Conservation (phyloP, 1,284 basidiomycete genomes). For the Ustilago tritici region DNA sequence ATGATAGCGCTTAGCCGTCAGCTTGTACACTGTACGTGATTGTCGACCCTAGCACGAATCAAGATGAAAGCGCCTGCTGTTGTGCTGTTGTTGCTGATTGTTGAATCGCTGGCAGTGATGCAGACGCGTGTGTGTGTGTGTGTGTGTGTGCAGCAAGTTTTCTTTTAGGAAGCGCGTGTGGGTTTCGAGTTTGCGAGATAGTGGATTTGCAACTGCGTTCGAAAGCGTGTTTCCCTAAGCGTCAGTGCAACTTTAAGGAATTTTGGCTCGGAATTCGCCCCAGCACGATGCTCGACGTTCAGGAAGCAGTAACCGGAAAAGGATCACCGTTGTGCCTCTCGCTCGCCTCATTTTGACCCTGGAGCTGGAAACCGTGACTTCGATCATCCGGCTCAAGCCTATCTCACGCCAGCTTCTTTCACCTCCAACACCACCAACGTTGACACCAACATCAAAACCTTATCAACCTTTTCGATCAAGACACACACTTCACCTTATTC, state of each 20-base stretch:
- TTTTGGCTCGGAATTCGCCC: constrained; percentile 17
- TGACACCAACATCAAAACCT: neutral
- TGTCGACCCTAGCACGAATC: constrained; percentile 3
- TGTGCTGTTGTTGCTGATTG: constrained; percentile 1
- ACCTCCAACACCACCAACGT: neutral
- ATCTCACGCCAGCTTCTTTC: neutral
- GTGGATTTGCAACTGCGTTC: constrained; percentile 9
- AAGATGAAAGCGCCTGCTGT: constrained; percentile 2
- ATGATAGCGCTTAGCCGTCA: neutral
- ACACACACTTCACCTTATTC: neutral
- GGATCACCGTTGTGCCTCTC: constrained; percentile 12
- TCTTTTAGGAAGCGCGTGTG: constrained; percentile 3
- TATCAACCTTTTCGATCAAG: neutral
- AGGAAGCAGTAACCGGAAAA: constrained; percentile 11
- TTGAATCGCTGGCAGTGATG: constrained; percentile 14
- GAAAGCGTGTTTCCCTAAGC: neutral
- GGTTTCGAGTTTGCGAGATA: neutral
- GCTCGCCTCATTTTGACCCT: constrained; percentile 2
- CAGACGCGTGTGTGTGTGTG: constrained; percentile 1
- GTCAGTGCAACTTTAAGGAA: neutral
- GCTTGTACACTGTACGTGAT: neutral
- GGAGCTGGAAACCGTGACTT: neutral
- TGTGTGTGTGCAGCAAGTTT: constrained; percentile 5
- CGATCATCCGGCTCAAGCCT: neutral
- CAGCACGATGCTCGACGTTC: neutral